phyloP scores from a whole-genome alignment of 108 stramenopile species.

The Cylindrotheca closterium region DNA sequence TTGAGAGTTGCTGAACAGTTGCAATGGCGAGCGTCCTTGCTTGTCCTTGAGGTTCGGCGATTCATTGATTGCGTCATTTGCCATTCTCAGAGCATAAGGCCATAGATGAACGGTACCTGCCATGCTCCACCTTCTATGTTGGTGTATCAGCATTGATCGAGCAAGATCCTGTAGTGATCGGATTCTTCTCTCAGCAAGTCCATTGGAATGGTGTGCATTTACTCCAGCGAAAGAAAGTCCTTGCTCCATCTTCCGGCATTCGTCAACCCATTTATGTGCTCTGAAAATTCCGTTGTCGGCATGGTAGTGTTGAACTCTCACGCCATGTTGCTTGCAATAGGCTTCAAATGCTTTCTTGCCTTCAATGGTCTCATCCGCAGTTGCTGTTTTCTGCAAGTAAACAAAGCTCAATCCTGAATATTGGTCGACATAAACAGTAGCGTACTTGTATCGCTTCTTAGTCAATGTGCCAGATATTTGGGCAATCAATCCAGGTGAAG shows the following conservation, averaged over 20 bases:
- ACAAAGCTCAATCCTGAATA: slow-evolving; percentile 29
- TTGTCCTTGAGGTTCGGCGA: slow-evolving; percentile 16
- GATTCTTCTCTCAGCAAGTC: slow-evolving; percentile 45
- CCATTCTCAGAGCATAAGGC: slow-evolving; percentile 49
- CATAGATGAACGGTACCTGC: slow-evolving; percentile 39
- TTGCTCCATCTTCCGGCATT: slow-evolving; percentile 20
- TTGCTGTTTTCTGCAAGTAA: slow-evolving; percentile 28
- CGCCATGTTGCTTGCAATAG: slow-evolving; percentile 6
- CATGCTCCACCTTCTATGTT: slow-evolving; percentile 38
- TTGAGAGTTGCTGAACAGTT: slow-evolving; percentile 25
- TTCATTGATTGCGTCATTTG: slow-evolving; percentile 23
- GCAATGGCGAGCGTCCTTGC: slow-evolving; percentile 2
- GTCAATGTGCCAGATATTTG: slow-evolving; percentile 42
- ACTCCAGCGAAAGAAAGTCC: slow-evolving; percentile 47
- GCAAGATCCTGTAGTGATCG: slow-evolving; percentile 36
- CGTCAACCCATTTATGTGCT: slow-evolving; percentile 27
- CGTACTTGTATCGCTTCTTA: slow-evolving; percentile 28
- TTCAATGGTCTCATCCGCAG: slow-evolving; percentile 33
- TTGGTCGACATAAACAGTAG: slow-evolving; percentile 38
- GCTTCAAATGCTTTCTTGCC: slow-evolving; percentile 46
- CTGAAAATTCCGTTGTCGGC: slow-evolving; percentile 60
- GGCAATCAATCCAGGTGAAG: slow-evolving; percentile 42
- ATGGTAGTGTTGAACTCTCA: slow-evolving; percentile 36
- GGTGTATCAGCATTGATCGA: slow-evolving; percentile 51
- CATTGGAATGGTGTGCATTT: slow-evolving; percentile 57